Conservation (phyloP, 148 eudicot species). For the Chenopodium berlandieri region DNA sequence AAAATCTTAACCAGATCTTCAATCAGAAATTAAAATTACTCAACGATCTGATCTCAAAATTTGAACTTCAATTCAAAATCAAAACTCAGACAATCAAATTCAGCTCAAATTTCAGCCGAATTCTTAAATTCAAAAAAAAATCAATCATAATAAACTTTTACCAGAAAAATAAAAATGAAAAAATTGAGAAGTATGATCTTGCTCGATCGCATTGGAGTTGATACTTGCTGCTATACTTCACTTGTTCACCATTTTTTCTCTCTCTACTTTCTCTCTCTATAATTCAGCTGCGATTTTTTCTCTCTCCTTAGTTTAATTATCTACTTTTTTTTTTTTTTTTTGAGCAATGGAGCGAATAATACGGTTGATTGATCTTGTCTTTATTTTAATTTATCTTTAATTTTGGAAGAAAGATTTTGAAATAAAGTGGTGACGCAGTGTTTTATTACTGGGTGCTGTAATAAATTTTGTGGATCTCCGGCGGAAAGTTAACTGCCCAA, state of each 20-base stretch:
- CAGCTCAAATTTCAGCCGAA: background rate
- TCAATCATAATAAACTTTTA: background rate
- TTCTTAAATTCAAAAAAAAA: no score
- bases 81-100: background rate
- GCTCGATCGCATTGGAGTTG: slow-evolving; percentile 17
- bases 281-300: background rate
- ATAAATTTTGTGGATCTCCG: background rate
- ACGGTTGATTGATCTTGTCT: background rate
- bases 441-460: background rate
- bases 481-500: background rate
- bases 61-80: background rate
- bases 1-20: background rate
- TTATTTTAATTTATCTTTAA: background rate
- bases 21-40: background rate
- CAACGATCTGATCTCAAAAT: background rate
- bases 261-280: slow-evolving; percentile 21
- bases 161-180: background rate
- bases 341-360: background rate
- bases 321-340: background rate
- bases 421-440: background rate
- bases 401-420: background rate
- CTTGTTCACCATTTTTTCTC: background rate
- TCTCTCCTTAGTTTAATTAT: slow-evolving; percentile 8
- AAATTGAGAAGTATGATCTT: slow-evolving; percentile 24
- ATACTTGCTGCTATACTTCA: background rate